These are phyloP conservation scores for Arthroderma uncinatum DNA, from an alignment of 2,329 filamentous ascomycete genomes.

Conservation along the genomic window DNA sequence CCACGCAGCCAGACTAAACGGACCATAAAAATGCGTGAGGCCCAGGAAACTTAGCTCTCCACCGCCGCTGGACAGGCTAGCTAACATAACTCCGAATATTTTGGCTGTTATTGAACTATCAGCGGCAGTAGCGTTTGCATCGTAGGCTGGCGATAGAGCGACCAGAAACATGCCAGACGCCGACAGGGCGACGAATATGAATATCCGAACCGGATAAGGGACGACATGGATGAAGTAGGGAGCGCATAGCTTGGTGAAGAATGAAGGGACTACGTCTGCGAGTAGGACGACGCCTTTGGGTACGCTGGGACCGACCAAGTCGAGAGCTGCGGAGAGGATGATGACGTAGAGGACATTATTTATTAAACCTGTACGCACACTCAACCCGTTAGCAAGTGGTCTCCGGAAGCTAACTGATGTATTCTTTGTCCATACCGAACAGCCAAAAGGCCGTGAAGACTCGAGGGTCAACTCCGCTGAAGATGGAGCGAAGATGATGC, in stretches of 20 bases:
- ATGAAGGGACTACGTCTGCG: constrained; percentile 82
- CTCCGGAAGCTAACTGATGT: too few species aligned
- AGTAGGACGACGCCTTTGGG: constrained; percentile 90
- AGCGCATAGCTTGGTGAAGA: constrained; percentile 74
- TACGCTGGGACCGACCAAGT: constrained; percentile 75
- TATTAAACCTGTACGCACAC: constrained; percentile 59
- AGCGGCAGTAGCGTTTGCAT: constrained; percentile 2
- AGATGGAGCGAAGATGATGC: constrained; percentile 51
- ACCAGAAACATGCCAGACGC: constrained; percentile 81
- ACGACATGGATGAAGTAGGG: constrained; percentile 90
- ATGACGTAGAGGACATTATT: constrained; percentile 98
- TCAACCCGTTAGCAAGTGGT: background rate
- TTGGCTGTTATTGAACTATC: constrained; percentile 57
- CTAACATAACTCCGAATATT: constrained; percentile 70
- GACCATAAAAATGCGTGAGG: constrained; percentile 86
- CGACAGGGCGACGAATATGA: constrained; percentile 64
- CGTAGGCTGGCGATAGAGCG: constrained; percentile 58
- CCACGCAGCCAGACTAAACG: constrained; percentile 79
- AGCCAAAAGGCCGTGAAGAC: constrained; percentile 83
- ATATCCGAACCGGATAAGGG: constrained; percentile 64
- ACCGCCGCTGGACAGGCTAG: constrained; percentile 72
- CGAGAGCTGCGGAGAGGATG: constrained; percentile 87
- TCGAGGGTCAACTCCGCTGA: constrained; percentile 56
- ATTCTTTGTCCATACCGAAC: constrained; percentile 55
- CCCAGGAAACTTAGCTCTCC: constrained; percentile 88